Evolutionary conservation across 306 rosid species (phyloP), one percentile per base, ranked within the genome.

Genomic region (Prinsepia uniflora): DNA sequence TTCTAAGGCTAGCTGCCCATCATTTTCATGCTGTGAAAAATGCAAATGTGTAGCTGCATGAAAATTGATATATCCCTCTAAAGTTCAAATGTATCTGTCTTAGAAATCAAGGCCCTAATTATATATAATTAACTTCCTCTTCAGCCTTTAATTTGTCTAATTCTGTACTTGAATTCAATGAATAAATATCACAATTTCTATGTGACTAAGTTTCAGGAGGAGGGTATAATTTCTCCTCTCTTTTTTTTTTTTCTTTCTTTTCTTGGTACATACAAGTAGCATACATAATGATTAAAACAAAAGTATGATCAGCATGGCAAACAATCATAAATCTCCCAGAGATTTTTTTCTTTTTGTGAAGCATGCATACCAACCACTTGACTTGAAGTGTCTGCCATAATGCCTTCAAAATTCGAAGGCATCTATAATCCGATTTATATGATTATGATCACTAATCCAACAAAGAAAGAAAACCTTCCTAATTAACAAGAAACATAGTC

Each of bases 341-440:
- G 75, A 55, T 63, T 81, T 74, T 81, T 81, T 77, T 24, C 75
- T 77, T 72, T 43, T 60, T 8, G 11, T 40, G 63, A 60, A 67
- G 74, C 69, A 79, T 75, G 79, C 81, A 72, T 70, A 50, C 76
- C 75, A 68, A 54, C 76, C 74, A 79, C 62, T 44, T 58, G 59
- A 65, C 20, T 15, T 45, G 8, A 20, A 41, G 22, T 39, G 62
- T 52, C 46, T 40, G 48, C 40, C 30, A 68, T 68, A 68, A 39
- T 68, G 50, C 40, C 46, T n/a, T 14, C 47, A 20, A 34, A 19
- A 40, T n/a, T 14, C 47, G 12, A 34, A 41, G 54, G 14, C 71
- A 66, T 36, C 34, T 49, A 14, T 50, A 49, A 48, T 30, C 15
- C 17, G 24, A 49, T 67, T 55, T 49, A 10, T 46, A 14, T 30